These are phyloP conservation scores for Diaporthe batatas DNA, from an alignment of 2,329 filamentous ascomycete genomes.

Conservation along the genomic window DNA sequence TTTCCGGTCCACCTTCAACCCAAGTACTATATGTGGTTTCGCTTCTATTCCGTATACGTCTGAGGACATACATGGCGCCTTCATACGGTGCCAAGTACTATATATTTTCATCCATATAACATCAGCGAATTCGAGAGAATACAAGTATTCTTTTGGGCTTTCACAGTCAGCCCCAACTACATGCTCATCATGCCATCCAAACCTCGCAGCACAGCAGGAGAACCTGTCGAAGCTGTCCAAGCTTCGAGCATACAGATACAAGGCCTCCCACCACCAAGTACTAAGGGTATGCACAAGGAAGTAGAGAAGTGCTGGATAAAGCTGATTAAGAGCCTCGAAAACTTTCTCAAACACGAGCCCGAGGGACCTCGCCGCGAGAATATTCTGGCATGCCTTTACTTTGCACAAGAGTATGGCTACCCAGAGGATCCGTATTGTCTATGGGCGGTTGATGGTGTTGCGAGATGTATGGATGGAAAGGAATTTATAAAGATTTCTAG, in stretches of 20 bases:
- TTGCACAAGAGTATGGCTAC: slow-evolving; percentile 12
- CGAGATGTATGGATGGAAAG: not conserved
- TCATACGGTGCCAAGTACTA: no score
- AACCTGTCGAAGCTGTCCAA: not conserved
- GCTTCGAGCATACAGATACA: not conserved
- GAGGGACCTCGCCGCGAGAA: not conserved
- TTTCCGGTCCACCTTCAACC: no score
- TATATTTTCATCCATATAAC: not conserved
- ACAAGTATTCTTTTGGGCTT: not conserved
- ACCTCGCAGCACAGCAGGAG: not conserved
- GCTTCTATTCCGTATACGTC: no score
- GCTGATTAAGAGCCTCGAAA: not conserved
- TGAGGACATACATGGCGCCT: no score
- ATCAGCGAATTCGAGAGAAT: not conserved
- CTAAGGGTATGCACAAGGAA: slow-evolving; percentile 1
- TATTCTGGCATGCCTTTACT: not conserved
- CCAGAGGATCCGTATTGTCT: not conserved
- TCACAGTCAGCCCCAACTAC: no score
- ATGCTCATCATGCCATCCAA: not conserved
- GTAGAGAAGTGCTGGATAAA: not conserved
- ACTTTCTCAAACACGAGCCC: not conserved
- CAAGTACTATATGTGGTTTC: no score
- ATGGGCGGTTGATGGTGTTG: not conserved
- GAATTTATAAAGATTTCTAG: not conserved
- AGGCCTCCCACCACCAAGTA: not conserved